Percentiles rank a stretch among this genome's conserved stretches.
phyloP scores from a whole-genome alignment of 2,329 filamentous ascomycete genomes.

The Xylariaceae sp. region DNA sequence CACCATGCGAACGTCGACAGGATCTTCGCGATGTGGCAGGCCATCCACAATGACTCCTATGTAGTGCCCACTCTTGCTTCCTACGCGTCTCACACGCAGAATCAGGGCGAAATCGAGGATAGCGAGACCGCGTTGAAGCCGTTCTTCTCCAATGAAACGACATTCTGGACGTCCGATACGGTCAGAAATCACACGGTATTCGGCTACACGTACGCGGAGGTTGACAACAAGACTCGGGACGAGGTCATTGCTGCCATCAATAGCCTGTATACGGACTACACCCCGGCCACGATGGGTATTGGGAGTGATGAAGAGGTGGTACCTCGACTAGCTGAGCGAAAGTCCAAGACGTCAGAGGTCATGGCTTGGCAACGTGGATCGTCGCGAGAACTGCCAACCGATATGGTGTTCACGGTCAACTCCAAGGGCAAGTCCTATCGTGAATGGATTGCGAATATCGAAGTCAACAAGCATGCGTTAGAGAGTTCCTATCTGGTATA shows the following conservation, averaged over 20 bases:
- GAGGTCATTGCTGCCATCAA: slow-evolving; percentile 53
- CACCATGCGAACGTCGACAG: slow-evolving; percentile 75
- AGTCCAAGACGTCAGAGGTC: slow-evolving; percentile 1
- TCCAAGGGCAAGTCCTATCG: slow-evolving; percentile 41
- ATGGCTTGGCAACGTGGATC: slow-evolving; percentile 25
- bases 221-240: slow-evolving; percentile 39
- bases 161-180: slow-evolving; percentile 63
- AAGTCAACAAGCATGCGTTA: slow-evolving; percentile 55
- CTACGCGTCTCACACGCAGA: slow-evolving; percentile 57
- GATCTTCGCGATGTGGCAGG: slow-evolving; percentile 71
- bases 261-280: slow-evolving; percentile 51
- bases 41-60: slow-evolving; percentile 63
- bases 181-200: slow-evolving; percentile 56
- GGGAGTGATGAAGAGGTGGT: slow-evolving; percentile 1
- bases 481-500: slow-evolving; percentile 59
- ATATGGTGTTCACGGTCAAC: slow-evolving; percentile 35
- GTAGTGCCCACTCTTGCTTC: slow-evolving; percentile 51
- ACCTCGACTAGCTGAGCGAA: neutral
- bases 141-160: slow-evolving; percentile 57
- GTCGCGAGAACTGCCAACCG: slow-evolving; percentile 25
- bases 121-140: slow-evolving; percentile 57
- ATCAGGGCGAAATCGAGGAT: slow-evolving; percentile 49
- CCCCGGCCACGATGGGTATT: slow-evolving; percentile 33
- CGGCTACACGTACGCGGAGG: slow-evolving; percentile 71
- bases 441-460: slow-evolving; percentile 66